phyloP scores from a whole-genome alignment of 139 green algal species.

The Asterochloris erici region DNA sequence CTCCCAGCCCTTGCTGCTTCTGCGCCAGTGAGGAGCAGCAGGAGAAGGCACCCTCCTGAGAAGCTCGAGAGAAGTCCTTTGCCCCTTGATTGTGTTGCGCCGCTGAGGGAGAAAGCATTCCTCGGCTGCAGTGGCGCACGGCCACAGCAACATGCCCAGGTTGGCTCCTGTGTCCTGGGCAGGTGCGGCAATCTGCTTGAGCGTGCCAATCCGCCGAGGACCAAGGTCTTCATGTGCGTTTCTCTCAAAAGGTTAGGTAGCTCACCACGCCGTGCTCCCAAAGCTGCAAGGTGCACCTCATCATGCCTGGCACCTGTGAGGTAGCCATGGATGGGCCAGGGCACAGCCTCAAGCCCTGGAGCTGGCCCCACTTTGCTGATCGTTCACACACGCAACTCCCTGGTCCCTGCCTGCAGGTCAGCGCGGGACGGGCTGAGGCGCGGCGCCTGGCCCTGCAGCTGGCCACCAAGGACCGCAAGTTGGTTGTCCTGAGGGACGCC shows the following conservation, averaged over 20 bases:
- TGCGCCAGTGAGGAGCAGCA: not conserved
- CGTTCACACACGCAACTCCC: too few species aligned
- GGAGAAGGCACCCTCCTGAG: not conserved
- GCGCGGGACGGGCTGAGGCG: constrained; percentile 1
- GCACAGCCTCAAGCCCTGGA: not conserved
- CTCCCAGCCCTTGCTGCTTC: not conserved
- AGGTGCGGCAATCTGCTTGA: too few species aligned
- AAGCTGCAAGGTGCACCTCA: not conserved
- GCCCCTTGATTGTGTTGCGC: not conserved
- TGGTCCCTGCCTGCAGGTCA: too few species aligned
- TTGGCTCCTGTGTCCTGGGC: too few species aligned
- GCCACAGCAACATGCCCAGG: too few species aligned
- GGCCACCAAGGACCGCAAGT: constrained; percentile 41
- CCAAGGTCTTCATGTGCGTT: too few species aligned
- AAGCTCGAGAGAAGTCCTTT: not conserved
- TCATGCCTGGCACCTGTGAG: not conserved
- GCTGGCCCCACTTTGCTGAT: not conserved
- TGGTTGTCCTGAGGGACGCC: constrained; percentile 43
- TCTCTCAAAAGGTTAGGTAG: not conserved
- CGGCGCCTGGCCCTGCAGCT: constrained; percentile 26
- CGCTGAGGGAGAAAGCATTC: not conserved
- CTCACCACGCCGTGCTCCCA: not conserved
- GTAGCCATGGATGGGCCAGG: not conserved
- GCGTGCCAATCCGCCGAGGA: too few species aligned
- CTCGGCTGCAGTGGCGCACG: too few species aligned